A percentile compares a stretch with the other conserved stretches of the same genome.
Conservation (phyloP, 352 stramenopile genomes). For the Globisporangium irregulare region DNA sequence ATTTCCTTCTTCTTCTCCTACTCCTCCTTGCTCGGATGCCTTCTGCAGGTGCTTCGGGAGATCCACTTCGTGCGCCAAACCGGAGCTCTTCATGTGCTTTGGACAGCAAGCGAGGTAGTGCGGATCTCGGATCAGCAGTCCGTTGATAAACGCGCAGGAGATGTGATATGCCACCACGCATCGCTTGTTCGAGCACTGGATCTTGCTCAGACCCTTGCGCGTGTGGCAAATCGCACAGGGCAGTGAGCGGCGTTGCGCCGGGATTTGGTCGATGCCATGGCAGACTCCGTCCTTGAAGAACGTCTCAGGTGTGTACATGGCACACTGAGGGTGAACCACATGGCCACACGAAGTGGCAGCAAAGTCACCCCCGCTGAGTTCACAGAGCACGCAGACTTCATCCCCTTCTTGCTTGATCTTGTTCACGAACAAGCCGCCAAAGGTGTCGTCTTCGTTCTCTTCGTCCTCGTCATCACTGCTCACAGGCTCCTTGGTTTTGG, state of each 20-base stretch:
- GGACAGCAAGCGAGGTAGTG: slow-evolving; percentile 76
- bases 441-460: slow-evolving; percentile 51
- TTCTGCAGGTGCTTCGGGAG: slow-evolving; percentile 62
- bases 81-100: slow-evolving; percentile 71
- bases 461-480: slow-evolving; percentile 35
- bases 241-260: slow-evolving; percentile 42
- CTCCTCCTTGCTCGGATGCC: slow-evolving; percentile 18
- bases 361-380: slow-evolving; percentile 76
- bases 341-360: slow-evolving; percentile 53
- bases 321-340: slow-evolving; percentile 75
- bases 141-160: slow-evolving; percentile 70
- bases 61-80: slow-evolving; percentile 60
- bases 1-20: slow-evolving; percentile 16
- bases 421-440: slow-evolving; percentile 75
- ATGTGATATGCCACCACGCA: slow-evolving; percentile 70
- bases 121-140: slow-evolving; percentile 54
- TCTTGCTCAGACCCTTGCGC: slow-evolving; percentile 72
- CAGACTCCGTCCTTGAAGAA: slow-evolving; percentile 72
- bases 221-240: slow-evolving; percentile 62
- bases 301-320: slow-evolving; percentile 84
- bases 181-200: slow-evolving; percentile 70
- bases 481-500: slow-evolving; percentile 22
- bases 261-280: slow-evolving; percentile 57
- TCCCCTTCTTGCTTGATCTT: slow-evolving; percentile 67
- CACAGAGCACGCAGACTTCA: slow-evolving; percentile 69